Percentiles rank a stretch among this genome's conserved stretches.
Conservation (phyloP, 352 stramenopile species). For the Phytophthora foliorum region DNA sequence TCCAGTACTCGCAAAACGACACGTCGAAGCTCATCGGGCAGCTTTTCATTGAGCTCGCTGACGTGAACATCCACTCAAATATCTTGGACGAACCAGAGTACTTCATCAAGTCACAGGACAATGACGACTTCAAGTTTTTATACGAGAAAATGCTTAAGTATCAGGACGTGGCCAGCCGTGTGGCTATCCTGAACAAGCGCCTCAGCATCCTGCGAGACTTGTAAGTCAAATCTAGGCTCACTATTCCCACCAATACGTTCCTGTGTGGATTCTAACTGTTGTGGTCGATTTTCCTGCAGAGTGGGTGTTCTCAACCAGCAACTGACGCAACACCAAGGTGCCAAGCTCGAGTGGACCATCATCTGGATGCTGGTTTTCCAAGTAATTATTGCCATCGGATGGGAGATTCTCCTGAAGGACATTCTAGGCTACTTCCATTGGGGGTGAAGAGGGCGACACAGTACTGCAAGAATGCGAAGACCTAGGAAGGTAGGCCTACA, state of each 20-base stretch:
- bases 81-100: conserved; percentile 95
- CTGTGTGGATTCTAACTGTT: conserved; percentile 6
- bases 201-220: conserved; percentile 94
- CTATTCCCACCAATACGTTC: not conserved
- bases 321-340: conserved; percentile 85
- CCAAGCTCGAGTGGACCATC: conserved; percentile 95
- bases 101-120: conserved; percentile 84
- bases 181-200: conserved; percentile 95
- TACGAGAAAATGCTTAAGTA: conserved; percentile 94
- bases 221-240: conserved; percentile 39
- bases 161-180: conserved; percentile 91
- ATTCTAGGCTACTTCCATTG: conserved; percentile 76
- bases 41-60: conserved; percentile 88
- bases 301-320: conserved; percentile 94
- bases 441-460: conserved; percentile 4
- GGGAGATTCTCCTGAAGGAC: conserved; percentile 88
- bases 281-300: conserved; percentile 38
- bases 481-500: not conserved
- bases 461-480: not conserved
- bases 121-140: conserved; percentile 92
- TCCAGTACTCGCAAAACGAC: conserved; percentile 89
- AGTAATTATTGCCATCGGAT: conserved; percentile 86
- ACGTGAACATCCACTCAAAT: conserved; percentile 95
- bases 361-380: conserved; percentile 94
- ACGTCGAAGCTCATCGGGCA: conserved; percentile 94